Percentiles rank a stretch among this genome's conserved stretches.
These are phyloP conservation scores for Chaetomium olivaceum DNA, from an alignment of 2,329 filamentous ascomycete species.

Conservation along the genomic window DNA sequence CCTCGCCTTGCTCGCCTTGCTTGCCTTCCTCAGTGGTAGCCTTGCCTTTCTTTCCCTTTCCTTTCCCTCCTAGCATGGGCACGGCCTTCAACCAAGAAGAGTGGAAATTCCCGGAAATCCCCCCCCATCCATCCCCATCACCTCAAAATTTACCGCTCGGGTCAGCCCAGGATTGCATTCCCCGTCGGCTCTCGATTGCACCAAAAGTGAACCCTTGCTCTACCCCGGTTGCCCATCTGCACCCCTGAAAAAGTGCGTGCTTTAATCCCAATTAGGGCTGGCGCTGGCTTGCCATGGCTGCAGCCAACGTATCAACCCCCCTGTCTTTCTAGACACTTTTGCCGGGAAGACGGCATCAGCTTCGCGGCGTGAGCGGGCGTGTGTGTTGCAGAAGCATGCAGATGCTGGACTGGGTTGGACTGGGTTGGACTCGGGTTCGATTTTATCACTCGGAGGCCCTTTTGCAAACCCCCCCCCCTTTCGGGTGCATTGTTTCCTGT, in stretches of 20 bases:
- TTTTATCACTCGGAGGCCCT: background rate
- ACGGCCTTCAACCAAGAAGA: background rate
- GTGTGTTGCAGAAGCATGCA: background rate
- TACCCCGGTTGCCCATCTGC: background rate
- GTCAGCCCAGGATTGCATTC: slow-evolving; percentile 12
- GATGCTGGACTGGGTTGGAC: too few species aligned
- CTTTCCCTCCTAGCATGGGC: too few species aligned
- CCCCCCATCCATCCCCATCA: background rate
- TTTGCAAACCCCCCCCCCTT: too few species aligned
- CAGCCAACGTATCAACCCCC: slow-evolving; percentile 20
- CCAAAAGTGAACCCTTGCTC: background rate
- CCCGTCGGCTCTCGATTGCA: background rate
- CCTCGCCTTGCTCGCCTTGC: too few species aligned
- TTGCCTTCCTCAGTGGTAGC: too few species aligned
- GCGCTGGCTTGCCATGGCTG: slow-evolving; percentile 7
- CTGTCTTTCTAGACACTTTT: too few species aligned
- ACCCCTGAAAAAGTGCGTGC: slow-evolving; percentile 10
- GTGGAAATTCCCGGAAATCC: background rate
- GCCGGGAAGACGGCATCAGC: slow-evolving; percentile 8
- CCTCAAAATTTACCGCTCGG: slow-evolving; percentile 1
- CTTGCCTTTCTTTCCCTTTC: too few species aligned
- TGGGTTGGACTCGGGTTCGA: too few species aligned
- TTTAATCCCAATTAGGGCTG: slow-evolving; percentile 12
- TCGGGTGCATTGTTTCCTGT: background rate
- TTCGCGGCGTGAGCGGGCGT: background rate